Evolutionary conservation across 768 basidiomycete genomes (phyloP).

Genomic region (Kwoniella sp.): DNA sequence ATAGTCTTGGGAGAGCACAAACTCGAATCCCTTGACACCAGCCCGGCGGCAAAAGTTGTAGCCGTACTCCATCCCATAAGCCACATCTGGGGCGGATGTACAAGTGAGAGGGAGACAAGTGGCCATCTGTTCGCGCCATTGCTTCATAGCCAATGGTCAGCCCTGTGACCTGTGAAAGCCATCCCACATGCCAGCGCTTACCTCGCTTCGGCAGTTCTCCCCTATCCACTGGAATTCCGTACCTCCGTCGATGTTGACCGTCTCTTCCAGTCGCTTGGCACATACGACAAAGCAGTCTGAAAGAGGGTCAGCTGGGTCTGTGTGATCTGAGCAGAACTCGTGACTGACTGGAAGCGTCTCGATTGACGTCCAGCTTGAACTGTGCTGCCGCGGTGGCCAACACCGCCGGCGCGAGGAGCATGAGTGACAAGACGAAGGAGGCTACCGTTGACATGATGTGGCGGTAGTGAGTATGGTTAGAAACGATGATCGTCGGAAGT

Average conservation of each 20-base stretch:
- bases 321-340: background rate
- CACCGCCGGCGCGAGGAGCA: constrained; percentile 1
- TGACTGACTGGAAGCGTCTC: constrained; percentile 5
- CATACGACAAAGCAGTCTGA: constrained; percentile 9
- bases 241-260: constrained; percentile 1
- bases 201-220: constrained; percentile 9
- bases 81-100: constrained; percentile 30
- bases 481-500: too few relatives aligned
- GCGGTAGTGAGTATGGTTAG: too few relatives aligned
- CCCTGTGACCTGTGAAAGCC: background rate
- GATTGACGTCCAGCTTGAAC: constrained; percentile 5
- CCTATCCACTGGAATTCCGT: constrained; percentile 6
- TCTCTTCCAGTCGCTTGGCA: constrained; percentile 1
- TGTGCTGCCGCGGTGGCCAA: constrained; percentile 7
- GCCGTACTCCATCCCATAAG: constrained; percentile 35
- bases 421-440: background rate
- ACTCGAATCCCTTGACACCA: constrained; percentile 21
- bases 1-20: constrained; percentile 28
- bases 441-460: background rate
- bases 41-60: constrained; percentile 22
- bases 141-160: background rate
- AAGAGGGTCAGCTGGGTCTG: background rate
- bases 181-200: background rate
- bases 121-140: constrained; percentile 15
- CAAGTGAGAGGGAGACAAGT: constrained; percentile 22